Conservation (phyloP, 2,329 filamentous ascomycete genomes). For the Aspergillus unguis region DNA sequence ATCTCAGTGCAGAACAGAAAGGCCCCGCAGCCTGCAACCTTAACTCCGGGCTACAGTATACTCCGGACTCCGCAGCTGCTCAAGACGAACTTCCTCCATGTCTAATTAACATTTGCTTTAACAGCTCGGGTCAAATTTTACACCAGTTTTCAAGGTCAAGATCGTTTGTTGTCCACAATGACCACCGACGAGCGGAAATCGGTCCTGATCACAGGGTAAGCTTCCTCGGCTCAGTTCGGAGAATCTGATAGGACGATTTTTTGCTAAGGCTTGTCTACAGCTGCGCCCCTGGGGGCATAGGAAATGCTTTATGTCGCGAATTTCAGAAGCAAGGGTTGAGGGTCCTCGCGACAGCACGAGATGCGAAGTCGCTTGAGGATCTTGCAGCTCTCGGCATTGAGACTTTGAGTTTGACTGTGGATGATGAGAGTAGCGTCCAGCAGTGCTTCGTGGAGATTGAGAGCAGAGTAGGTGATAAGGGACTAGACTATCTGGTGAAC, state of each 20-base stretch:
- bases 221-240: constrained; percentile 9
- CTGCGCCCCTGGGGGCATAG: constrained; percentile 53
- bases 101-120: no score
- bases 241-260: neutral
- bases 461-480: constrained; percentile 44
- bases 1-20: no score
- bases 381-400: constrained; percentile 52
- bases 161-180: constrained; percentile 17
- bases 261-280: constrained; percentile 14
- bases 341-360: constrained; percentile 58
- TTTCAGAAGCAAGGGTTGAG: constrained; percentile 53
- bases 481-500: constrained; percentile 57
- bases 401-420: constrained; percentile 54
- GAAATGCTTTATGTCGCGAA: constrained; percentile 56
- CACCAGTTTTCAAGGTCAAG: no score
- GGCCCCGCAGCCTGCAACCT: no score
- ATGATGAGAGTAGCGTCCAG: constrained; percentile 48
- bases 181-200: constrained; percentile 30
- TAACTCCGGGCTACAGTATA: no score
- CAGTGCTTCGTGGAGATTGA: constrained; percentile 48
- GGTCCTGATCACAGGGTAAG: constrained; percentile 44
- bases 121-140: no score
- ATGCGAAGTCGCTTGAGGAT: constrained; percentile 48
- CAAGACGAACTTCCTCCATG: no score
- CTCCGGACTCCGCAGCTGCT: no score